phyloP scores from a whole-genome alignment of 306 rosid genomes.

The Trifolium repens region DNA sequence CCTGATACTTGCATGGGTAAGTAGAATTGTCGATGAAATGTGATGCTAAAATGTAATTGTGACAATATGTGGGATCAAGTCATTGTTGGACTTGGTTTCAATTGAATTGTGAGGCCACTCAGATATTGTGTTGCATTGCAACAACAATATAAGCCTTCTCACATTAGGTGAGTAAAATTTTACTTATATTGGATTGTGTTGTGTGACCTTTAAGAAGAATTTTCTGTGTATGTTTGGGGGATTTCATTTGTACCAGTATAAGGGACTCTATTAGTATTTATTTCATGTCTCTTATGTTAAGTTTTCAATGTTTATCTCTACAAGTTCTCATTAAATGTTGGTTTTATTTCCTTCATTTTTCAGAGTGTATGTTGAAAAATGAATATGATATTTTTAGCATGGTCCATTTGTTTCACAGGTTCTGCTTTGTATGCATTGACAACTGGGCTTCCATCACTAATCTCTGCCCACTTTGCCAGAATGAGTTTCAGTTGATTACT shows the following conservation, averaged over 20 bases:
- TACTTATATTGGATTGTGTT: background rate
- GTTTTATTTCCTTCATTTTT: slow-evolving; percentile 8
- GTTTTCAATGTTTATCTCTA: slow-evolving; percentile 6
- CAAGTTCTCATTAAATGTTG: slow-evolving; percentile 18
- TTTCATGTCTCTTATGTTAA: background rate
- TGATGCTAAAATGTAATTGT: slow-evolving; percentile 10
- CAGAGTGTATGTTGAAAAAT: slow-evolving; percentile 19
- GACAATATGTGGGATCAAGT: slow-evolving; percentile 19
- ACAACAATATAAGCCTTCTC: background rate
- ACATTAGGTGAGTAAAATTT: background rate
- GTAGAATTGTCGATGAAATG: slow-evolving; percentile 13
- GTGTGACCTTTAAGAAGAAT: background rate
- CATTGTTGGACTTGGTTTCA: slow-evolving; percentile 31
- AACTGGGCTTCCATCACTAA: slow-evolving; percentile 98
- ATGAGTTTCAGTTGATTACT: slow-evolving; percentile 94
- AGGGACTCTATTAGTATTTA: slow-evolving; percentile 10
- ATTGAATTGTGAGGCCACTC: background rate
- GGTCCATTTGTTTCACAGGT: slow-evolving; percentile 61
- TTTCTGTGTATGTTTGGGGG: background rate
- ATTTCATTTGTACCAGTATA: background rate
- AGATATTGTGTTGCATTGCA: background rate
- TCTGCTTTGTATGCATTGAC: slow-evolving; percentile 95
- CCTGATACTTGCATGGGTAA: background rate
- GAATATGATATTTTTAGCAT: slow-evolving; percentile 35
- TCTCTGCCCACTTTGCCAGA: slow-evolving; percentile 99